Percentiles rank a stretch among this genome's conserved stretches.
phyloP scores from a whole-genome alignment of 2,329 filamentous ascomycete genomes.

The Trichoderma koningii region DNA sequence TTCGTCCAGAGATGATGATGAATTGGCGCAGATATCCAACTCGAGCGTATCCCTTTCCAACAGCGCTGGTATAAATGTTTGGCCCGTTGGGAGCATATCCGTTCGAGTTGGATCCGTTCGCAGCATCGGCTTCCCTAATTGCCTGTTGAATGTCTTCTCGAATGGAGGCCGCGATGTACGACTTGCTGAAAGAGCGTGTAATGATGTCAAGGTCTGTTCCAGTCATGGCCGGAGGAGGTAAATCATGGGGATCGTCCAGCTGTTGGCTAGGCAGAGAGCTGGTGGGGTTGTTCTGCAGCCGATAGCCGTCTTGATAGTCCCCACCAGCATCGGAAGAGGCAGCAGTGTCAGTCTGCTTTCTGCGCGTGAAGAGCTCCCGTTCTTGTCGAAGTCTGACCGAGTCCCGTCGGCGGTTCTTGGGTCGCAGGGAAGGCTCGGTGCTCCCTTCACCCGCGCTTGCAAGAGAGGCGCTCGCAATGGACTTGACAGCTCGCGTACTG shows the following conservation, averaged over 20 bases:
- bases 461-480: constrained; percentile 80
- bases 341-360: constrained; percentile 65
- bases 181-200: constrained; percentile 72
- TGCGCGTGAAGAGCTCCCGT: constrained; percentile 83
- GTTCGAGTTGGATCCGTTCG: constrained; percentile 65
- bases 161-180: constrained; percentile 73
- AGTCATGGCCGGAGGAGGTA: constrained; percentile 60
- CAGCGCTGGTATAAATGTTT: constrained; percentile 57
- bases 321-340: constrained; percentile 59
- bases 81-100: constrained; percentile 49
- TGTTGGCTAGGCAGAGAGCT: constrained; percentile 57
- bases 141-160: constrained; percentile 77
- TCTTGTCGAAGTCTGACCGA: constrained; percentile 88
- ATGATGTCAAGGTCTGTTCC: constrained; percentile 81
- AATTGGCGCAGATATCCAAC: constrained; percentile 82
- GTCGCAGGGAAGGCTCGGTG: constrained; percentile 63
- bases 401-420: constrained; percentile 69
- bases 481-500: constrained; percentile 86
- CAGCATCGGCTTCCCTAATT: constrained; percentile 62
- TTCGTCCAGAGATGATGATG: constrained; percentile 81
- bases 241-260: constrained; percentile 68
- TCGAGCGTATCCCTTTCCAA: constrained; percentile 79
- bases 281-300: constrained; percentile 51
- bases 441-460: constrained; percentile 71
- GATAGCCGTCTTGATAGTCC: constrained; percentile 54